These are phyloP conservation scores for Henckelia pumila DNA, from an alignment of 257 asterid species.

Conservation along the genomic window DNA sequence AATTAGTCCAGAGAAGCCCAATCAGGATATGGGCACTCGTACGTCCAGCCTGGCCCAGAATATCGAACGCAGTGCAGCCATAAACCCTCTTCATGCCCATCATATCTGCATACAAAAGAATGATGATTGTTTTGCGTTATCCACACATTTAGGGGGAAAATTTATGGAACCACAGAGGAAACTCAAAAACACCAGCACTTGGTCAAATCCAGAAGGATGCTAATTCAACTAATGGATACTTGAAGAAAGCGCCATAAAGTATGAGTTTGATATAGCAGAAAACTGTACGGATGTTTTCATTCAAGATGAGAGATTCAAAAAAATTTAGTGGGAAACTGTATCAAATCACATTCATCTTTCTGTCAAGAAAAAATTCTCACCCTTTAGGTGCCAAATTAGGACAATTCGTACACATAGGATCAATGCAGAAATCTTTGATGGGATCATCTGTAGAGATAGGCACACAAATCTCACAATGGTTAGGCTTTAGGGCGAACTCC, in stretches of 20 bases:
- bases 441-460: slow-evolving; percentile 35
- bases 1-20: slow-evolving; percentile 62
- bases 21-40: slow-evolving; percentile 77
- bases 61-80: slow-evolving; percentile 89
- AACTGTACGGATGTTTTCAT: not conserved
- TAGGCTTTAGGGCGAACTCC: slow-evolving; percentile 28
- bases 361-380: slow-evolving; percentile 39
- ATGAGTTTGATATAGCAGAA: slow-evolving; percentile 8
- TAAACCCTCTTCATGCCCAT: slow-evolving; percentile 70
- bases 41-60: slow-evolving; percentile 78
- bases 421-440: slow-evolving; percentile 51
- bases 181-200: slow-evolving; percentile 1
- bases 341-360: not conserved
- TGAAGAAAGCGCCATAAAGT: not conserved
- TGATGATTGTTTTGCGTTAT: too few relatives aligned
- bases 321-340: not conserved
- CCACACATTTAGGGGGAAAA: not conserved
- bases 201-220: not conserved
- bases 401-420: slow-evolving; percentile 95
- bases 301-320: slow-evolving; percentile 5
- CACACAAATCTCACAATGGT: slow-evolving; percentile 26
- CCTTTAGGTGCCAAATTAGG: slow-evolving; percentile 89
- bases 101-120: slow-evolving; percentile 59
- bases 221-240: not conserved
- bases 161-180: not conserved